A percentile compares a stretch with the other conserved stretches of the same genome.
Evolutionary conservation across 2,329 filamentous ascomycete genomes (phyloP).

Genomic region (Fusarium sp.): DNA sequence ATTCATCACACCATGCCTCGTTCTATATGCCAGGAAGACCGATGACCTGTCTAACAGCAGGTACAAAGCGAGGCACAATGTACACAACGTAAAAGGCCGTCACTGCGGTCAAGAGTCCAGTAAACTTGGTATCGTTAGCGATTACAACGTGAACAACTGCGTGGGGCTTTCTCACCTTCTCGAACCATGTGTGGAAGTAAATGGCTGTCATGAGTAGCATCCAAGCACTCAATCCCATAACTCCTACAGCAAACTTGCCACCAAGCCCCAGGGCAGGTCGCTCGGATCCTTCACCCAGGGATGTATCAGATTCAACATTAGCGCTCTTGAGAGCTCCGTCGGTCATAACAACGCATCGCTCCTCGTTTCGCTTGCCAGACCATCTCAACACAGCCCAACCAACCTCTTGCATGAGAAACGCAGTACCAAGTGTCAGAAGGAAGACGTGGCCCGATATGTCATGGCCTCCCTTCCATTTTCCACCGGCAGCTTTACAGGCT

Average conservation of each 20-base stretch:
- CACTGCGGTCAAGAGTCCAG: constrained; percentile 61
- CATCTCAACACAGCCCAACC: constrained; percentile 64
- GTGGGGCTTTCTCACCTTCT: constrained; percentile 74
- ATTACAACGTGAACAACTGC: neutral
- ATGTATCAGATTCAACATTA: constrained; percentile 54
- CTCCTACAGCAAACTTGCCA: constrained; percentile 65
- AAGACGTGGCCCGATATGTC: constrained; percentile 98
- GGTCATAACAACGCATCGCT: constrained; percentile 70
- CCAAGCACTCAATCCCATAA: constrained; percentile 82
- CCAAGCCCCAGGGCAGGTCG: constrained; percentile 54
- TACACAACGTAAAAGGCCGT: constrained; percentile 61
- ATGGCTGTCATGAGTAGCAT: constrained; percentile 99
- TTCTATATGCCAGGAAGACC: constrained; percentile 62
- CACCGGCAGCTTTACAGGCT: constrained; percentile 84
- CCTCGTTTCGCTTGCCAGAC: constrained; percentile 59
- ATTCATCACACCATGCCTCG: neutral
- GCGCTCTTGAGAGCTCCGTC: constrained; percentile 74
- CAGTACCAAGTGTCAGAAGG: constrained; percentile 84
- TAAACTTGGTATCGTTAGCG: constrained; percentile 55
- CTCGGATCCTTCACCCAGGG: constrained; percentile 37
- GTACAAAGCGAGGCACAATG: constrained; percentile 61
- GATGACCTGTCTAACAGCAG: constrained; percentile 55
- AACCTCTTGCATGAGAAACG: constrained; percentile 84
- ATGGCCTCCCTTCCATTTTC: constrained; percentile 90
- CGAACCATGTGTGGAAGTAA: constrained; percentile 98